These are phyloP conservation scores for Endoconidiophora polonica DNA, from an alignment of 2,329 filamentous ascomycete species.

Conservation along the genomic window DNA sequence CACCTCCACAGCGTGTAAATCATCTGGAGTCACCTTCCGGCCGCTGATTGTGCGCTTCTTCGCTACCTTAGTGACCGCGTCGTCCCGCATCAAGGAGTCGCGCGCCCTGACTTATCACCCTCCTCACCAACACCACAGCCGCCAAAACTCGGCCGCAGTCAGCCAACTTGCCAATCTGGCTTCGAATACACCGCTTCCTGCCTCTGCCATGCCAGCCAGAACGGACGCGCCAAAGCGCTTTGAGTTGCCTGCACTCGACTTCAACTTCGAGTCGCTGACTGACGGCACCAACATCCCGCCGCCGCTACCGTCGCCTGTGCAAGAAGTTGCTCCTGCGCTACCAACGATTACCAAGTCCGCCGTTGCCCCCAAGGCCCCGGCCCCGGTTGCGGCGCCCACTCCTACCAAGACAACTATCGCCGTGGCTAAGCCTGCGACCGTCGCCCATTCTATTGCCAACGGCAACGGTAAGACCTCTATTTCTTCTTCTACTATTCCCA, in stretches of 20 bases:
- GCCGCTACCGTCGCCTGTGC: conserved; percentile 36
- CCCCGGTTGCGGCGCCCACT: background rate
- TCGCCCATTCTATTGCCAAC: conserved; percentile 12
- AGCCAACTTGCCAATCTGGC: background rate
- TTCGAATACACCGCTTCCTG: background rate
- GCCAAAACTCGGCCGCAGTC: background rate
- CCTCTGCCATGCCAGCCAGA: conserved; percentile 7
- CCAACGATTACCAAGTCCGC: conserved; percentile 17
- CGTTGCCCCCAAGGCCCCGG: conserved; percentile 4
- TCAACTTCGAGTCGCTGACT: conserved; percentile 42
- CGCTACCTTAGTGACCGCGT: conserved; percentile 8
- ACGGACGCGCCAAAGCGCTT: conserved; percentile 21
- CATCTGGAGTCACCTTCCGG: conserved; percentile 8
- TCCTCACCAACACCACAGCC: conserved; percentile 3
- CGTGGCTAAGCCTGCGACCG: background rate
- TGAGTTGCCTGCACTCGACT: conserved; percentile 39
- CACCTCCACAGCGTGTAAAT: conserved; percentile 10
- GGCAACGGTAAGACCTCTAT: conserved; percentile 25
- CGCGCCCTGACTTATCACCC: conserved; percentile 8
- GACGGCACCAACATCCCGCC: conserved; percentile 45
- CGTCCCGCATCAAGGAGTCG: conserved; percentile 9
- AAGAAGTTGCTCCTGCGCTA: conserved; percentile 28
- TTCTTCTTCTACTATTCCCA: conserved; percentile 15
- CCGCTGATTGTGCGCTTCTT: conserved; percentile 12
- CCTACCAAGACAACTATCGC: background rate